Base-by-base conservation (phyloP, 768 basidiomycete genomes). In the Boletus barrowsii region DNA sequence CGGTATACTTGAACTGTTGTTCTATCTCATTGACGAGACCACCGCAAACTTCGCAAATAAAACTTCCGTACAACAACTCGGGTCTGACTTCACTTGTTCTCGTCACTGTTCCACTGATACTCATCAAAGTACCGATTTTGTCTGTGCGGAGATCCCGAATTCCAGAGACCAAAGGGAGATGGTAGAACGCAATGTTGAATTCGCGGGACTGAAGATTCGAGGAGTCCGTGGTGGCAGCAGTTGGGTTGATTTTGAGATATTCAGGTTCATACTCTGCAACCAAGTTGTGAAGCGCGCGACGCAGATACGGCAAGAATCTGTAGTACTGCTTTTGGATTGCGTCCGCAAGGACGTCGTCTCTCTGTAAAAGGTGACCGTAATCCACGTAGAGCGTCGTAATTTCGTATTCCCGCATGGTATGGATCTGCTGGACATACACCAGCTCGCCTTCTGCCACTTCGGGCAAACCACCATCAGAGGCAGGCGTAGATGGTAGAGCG, bases 1-100 rank as follows among this genome's bases (percentile, higher is more conserved):
- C 97, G 18, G 97, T 99, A 69, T 98, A 98, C 69, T 98, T 99
- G 82, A 99, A 99, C 68, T 99, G 97, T 68, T 99, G 97, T 68
- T 99, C 97, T 45, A 99, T 86, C 65, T 98, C 96, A 51, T 88
- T 83, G 24, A 98, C 87, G 11, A 88, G 76, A 30, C 89, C 91
- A 43, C 83, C 81, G 66, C 97, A 99, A 41, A 87, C 81, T 70
- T 92, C 88, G 62, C 97, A 99, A 44, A 88, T 83, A 69, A 97
- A 99, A 54, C 90, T 94, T 18, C 96, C 97, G 63, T 81, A 94
- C 18, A 98, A 77, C 46, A 99, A 73, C 72, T 98, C 97, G 2
- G 97, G 97, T 30, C 97, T 79, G 42, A 99, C 97, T 75, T 99
- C 97, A 61, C 91, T 94, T 4, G 97, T 99, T 49, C 97, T 82